phyloP scores from a whole-genome alignment of 371 early-diverging fungal species.

The Mucor plumbeus region DNA sequence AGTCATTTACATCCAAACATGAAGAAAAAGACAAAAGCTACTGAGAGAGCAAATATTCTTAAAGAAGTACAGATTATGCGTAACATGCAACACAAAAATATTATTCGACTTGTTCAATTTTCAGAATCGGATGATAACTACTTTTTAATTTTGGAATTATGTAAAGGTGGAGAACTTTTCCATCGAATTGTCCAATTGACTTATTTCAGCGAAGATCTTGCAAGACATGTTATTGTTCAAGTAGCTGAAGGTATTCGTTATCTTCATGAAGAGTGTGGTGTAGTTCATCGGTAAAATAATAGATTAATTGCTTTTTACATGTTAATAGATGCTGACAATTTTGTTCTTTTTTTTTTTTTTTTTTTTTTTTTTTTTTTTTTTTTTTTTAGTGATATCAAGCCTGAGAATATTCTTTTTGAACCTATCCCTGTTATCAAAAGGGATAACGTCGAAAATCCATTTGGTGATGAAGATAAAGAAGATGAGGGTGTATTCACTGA shows the following conservation, averaged over 20 bases:
- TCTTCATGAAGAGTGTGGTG: slow-evolving; percentile 86
- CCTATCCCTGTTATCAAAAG: slow-evolving; percentile 53
- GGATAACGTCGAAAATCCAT: slow-evolving; percentile 19
- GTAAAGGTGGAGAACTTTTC: slow-evolving; percentile 87
- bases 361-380: no score
- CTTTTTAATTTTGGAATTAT: slow-evolving; percentile 85
- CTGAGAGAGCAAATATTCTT: slow-evolving; percentile 72
- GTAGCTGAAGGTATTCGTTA: slow-evolving; percentile 89
- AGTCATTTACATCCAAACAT: slow-evolving; percentile 47
- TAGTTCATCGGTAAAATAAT: slow-evolving; percentile 78
- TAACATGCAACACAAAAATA: slow-evolving; percentile 78
- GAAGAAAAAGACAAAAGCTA: slow-evolving; percentile 49
- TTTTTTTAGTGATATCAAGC: slow-evolving; percentile 81
- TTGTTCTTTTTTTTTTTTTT: no score
- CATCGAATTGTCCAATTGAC: slow-evolving; percentile 83
- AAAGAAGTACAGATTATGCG: slow-evolving; percentile 92
- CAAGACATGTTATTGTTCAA: slow-evolving; percentile 87
- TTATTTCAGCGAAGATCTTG: slow-evolving; percentile 77
- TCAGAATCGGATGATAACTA: slow-evolving; percentile 69
- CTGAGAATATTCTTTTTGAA: slow-evolving; percentile 83
- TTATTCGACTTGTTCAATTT: slow-evolving; percentile 76
- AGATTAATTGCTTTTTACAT: slow-evolving; percentile 22
- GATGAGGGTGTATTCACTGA: slow-evolving; percentile 63
- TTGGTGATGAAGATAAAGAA: slow-evolving; percentile 43
- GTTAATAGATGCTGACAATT: slow-evolving; percentile 24